phyloP scores from a whole-genome alignment of 805 yeast genomes.

The Debaryomyces tyrocola region DNA sequence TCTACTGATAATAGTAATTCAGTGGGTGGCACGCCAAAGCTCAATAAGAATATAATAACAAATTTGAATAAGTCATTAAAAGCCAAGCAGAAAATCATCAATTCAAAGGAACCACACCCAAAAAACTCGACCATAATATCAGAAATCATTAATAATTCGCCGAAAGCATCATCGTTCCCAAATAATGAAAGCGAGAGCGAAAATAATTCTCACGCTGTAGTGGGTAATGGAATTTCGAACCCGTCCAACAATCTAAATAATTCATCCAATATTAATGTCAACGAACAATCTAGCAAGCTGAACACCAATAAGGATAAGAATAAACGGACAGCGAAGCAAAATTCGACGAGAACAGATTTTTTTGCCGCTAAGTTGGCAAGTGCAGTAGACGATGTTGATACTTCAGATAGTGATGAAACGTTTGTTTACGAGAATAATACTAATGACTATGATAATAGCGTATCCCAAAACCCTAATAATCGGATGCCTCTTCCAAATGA shows the following conservation, averaged over 20 bases:
- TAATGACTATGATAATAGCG: constrained; percentile 21
- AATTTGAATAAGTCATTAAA: constrained; percentile 43
- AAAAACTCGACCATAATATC: constrained; percentile 34
- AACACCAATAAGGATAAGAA: constrained; percentile 15
- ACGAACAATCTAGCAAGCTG: constrained; percentile 1
- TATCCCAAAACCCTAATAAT: constrained; percentile 6
- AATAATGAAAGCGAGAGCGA: constrained; percentile 7
- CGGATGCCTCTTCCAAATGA: constrained; percentile 7
- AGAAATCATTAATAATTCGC: constrained; percentile 37
- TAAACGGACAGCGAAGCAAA: constrained; percentile 43
- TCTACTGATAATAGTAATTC: background rate
- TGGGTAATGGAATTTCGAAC: background rate
- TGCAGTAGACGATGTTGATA: constrained; percentile 87
- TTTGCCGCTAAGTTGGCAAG: constrained; percentile 94
- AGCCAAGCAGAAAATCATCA: constrained; percentile 42
- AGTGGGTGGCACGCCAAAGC: background rate
- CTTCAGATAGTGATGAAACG: constrained; percentile 89
- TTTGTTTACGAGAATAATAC: constrained; percentile 80
- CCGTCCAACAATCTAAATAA: background rate
- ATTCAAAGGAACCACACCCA: constrained; percentile 35
- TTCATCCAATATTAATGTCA: background rate
- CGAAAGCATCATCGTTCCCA: constrained; percentile 23
- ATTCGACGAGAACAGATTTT: constrained; percentile 80
- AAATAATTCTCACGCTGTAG: background rate
- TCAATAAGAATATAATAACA: constrained; percentile 34